phyloP scores from a whole-genome alignment of 1,139 yeast species.

The Zygoascus hellenicus region DNA sequence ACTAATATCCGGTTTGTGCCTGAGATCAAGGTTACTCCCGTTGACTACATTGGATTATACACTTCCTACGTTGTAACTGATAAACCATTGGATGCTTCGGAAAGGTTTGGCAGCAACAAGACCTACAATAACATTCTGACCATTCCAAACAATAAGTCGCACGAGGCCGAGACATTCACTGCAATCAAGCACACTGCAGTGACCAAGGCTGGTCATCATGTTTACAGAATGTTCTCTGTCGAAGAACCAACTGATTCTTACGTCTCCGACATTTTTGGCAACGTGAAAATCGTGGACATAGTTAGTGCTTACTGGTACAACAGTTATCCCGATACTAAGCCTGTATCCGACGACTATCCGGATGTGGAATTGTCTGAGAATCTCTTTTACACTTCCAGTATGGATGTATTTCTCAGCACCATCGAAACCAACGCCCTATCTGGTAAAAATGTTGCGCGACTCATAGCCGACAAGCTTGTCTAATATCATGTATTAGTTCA shows the following conservation, averaged over 20 bases:
- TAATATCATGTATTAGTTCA: too few relatives aligned
- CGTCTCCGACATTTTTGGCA: slow-evolving; percentile 14
- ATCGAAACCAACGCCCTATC: slow-evolving; percentile 47
- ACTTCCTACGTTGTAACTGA: slow-evolving; percentile 30
- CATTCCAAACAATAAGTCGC: slow-evolving; percentile 4
- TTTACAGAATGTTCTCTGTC: slow-evolving; percentile 40
- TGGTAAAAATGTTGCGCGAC: slow-evolving; percentile 38
- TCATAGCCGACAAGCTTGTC: slow-evolving; percentile 12
- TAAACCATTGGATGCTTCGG: slow-evolving; percentile 14
- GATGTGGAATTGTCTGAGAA: slow-evolving; percentile 29
- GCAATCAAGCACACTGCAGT: slow-evolving; percentile 28
- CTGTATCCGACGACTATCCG: slow-evolving; percentile 25
- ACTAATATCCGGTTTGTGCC: slow-evolving; percentile 24
- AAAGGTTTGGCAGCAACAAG: slow-evolving; percentile 19
- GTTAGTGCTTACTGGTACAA: slow-evolving; percentile 19
- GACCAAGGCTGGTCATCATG: slow-evolving; percentile 26
- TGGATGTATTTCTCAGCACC: slow-evolving; percentile 43
- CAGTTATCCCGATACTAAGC: slow-evolving; percentile 26
- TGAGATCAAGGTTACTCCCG: slow-evolving; percentile 16
- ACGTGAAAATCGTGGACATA: slow-evolving; percentile 10
- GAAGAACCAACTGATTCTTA: slow-evolving; percentile 21
- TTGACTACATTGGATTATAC: slow-evolving; percentile 31
- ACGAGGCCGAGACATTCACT: slow-evolving; percentile 10
- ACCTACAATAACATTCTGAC: slow-evolving; percentile 28
- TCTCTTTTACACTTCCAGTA: slow-evolving; percentile 38